These are phyloP conservation scores for Sclerotinia spermophila DNA, from an alignment of 2,329 filamentous ascomycete species.

Conservation along the genomic window DNA sequence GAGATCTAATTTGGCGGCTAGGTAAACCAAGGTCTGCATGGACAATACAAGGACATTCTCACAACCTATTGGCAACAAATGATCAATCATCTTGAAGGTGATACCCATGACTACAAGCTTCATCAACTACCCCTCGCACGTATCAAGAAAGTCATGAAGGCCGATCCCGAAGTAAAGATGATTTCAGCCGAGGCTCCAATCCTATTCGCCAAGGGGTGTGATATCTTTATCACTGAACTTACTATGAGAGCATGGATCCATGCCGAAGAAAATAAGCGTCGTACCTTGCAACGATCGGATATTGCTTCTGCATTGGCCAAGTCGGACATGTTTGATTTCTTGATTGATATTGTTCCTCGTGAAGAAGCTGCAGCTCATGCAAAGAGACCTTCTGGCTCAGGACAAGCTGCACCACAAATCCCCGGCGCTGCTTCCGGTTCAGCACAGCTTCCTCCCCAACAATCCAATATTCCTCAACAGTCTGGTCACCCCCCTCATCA, in stretches of 20 bases:
- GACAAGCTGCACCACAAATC: conserved; percentile 43
- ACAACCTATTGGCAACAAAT: conserved; percentile 99
- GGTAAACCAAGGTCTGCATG: conserved; percentile 93
- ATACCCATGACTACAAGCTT: conserved; percentile 97
- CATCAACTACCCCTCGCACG: conserved; percentile 95
- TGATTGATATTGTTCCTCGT: conserved; percentile 96
- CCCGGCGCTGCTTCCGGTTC: conserved; percentile 47
- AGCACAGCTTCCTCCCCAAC: conserved; percentile 51
- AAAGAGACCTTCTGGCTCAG: conserved; percentile 60
- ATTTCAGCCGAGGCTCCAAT: conserved; percentile 98
- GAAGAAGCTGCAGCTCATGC: conserved; percentile 86
- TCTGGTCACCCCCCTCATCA: conserved; percentile 44
- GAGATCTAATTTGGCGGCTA: conserved; percentile 40
- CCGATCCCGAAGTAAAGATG: conserved; percentile 99
- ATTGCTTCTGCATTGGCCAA: conserved; percentile 95
- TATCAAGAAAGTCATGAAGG: conserved; percentile 99
- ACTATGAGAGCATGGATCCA: conserved; percentile 99
- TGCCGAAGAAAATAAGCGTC: conserved; percentile 96
- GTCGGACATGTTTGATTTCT: conserved; percentile 99
- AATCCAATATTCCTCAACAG: conserved; percentile 42
- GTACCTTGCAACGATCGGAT: conserved; percentile 90
- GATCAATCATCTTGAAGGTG: conserved; percentile 89
- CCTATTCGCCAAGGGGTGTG: conserved; percentile 95
- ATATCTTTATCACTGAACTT: conserved; percentile 98
- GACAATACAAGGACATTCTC: conserved; percentile 92